Evolutionary conservation across 208 protist genomes (phyloP).

Genomic region (Leishmania guyanensis): DNA sequence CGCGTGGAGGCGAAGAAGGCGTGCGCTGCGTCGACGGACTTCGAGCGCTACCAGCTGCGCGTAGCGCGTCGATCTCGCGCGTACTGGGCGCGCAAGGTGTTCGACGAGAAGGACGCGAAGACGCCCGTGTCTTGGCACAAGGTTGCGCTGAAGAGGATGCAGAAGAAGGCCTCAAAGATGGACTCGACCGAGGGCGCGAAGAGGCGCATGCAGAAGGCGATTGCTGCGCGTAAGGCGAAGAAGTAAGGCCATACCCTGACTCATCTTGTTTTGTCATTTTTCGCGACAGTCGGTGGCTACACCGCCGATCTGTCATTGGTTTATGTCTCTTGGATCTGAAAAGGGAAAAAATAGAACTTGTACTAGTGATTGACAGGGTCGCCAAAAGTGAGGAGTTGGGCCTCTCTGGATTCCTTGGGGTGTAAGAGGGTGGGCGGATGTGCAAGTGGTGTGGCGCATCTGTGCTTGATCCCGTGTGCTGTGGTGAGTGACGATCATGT

Average conservation of each 20-base stretch:
- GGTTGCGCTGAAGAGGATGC: conserved; percentile 82
- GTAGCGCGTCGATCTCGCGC: conserved; percentile 90
- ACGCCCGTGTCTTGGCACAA: conserved; percentile 89
- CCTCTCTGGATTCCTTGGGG: too few relatives aligned
- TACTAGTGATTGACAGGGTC: not conserved
- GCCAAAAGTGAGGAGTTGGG: not conserved
- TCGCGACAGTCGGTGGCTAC: too few relatives aligned
- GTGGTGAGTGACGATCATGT: not conserved
- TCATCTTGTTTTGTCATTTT: conserved; percentile 13
- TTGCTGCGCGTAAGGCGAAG: conserved; percentile 68
- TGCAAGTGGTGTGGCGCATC: not conserved
- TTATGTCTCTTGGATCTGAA: not conserved
- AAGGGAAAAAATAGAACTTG: not conserved
- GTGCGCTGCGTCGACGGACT: conserved; percentile 83
- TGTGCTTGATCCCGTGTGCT: not conserved
- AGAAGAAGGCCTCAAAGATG: conserved; percentile 87
- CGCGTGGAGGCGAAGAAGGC: conserved; percentile 86
- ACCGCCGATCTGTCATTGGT: not conserved
- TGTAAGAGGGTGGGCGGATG: not conserved
- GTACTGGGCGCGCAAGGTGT: conserved; percentile 91
- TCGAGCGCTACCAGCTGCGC: conserved; percentile 93
- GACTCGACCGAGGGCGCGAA: conserved; percentile 74
- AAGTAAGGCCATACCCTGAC: conserved; percentile 29
- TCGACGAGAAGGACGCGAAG: conserved; percentile 91
- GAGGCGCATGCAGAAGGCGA: conserved; percentile 91